Conservation (phyloP, 2,329 filamentous ascomycete genomes). For the Beauveria asiatica region DNA sequence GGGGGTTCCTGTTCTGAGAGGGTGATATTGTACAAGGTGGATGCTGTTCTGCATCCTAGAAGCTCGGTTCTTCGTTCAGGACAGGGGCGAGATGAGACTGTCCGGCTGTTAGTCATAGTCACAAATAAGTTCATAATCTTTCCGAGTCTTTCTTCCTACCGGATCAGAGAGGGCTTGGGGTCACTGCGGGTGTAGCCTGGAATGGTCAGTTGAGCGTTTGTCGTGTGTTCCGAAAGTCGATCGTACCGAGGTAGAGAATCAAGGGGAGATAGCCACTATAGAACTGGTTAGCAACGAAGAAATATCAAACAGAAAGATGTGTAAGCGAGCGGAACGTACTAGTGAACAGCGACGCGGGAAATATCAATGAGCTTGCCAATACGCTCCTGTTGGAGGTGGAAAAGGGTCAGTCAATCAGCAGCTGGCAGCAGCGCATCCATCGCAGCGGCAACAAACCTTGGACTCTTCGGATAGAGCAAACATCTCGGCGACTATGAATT, state of each 20-base stretch:
- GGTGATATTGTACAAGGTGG: slow-evolving; percentile 4
- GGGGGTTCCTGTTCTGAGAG: not conserved
- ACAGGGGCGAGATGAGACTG: slow-evolving; percentile 57
- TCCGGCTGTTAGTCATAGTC: slow-evolving; percentile 17
- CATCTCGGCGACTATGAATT: slow-evolving; percentile 33
- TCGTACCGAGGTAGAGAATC: slow-evolving; percentile 87
- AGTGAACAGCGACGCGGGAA: slow-evolving; percentile 89
- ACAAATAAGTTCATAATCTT: not conserved
- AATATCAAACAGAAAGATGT: not conserved
- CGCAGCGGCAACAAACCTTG: slow-evolving; percentile 56
- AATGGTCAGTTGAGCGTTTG: slow-evolving; percentile 18
- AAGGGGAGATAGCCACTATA: slow-evolving; percentile 86
- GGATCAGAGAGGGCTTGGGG: slow-evolving; percentile 67
- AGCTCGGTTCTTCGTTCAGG: slow-evolving; percentile 30
- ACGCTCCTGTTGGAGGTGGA: slow-evolving; percentile 63
- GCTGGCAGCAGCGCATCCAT: not conserved
- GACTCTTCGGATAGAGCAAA: slow-evolving; percentile 85
- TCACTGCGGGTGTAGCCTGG: slow-evolving; percentile 89
- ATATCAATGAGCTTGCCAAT: slow-evolving; percentile 95
- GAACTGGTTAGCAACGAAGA: slow-evolving; percentile 26
- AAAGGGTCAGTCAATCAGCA: slow-evolving; percentile 6
- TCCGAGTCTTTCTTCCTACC: slow-evolving; percentile 28
- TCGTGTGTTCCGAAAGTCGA: not conserved
- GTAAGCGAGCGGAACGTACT: slow-evolving; percentile 48
- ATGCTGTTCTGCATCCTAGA: not conserved